Evolutionary conservation across 2,329 filamentous ascomycete genomes (phyloP), one percentile per base, ranked within the genome.

Genomic region (Didymella lethalis): DNA sequence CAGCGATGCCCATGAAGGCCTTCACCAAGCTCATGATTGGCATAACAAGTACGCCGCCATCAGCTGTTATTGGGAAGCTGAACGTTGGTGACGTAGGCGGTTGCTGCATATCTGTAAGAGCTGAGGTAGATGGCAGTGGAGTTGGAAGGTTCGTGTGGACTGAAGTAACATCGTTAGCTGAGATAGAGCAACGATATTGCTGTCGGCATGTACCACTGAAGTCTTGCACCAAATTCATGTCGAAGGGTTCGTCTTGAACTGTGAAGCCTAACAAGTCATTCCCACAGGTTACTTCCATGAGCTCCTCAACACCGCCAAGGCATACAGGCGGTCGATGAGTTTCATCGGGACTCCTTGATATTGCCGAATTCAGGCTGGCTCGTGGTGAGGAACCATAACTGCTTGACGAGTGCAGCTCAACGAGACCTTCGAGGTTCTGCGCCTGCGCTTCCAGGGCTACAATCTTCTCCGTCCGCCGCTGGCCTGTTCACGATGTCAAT

Each of bases 11-110:
- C 8, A 43, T 14, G 28, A 65, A 61, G 6, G 68, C 45, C 2
- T 62, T 62, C 2, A 67, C 8, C n/a, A 58, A 55, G 29, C 43
- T 46, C 83, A 71, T 83, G 7, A 86, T 73, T 46, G 79, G 74
- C 12, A 76, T 64, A 8, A 72, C 59, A 40, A 66, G 77, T 61
- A 60, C 12, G 31, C 52, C 57, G 34, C 53, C 59, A 38, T 71
- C 65, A 7, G 58, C 31, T 16, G 59, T 58, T 14, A 68, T 48
- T 16, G 62, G 64, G 16, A 68, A 62, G 48, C 29, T 20, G 18
- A 47, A 44, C 2, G 26, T n/a, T 12, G 26, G 20, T 23, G 45
- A 20, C 20, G 44, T 20, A 20, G 40, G 18, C 2, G 12, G 16
- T 23, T 28, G 25, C 32, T 45, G 49, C 4, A 26, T 14, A 8